These are phyloP conservation scores for Ascocoryne sarcoides DNA, from an alignment of 2,329 filamentous ascomycete species.

Conservation along the genomic window DNA sequence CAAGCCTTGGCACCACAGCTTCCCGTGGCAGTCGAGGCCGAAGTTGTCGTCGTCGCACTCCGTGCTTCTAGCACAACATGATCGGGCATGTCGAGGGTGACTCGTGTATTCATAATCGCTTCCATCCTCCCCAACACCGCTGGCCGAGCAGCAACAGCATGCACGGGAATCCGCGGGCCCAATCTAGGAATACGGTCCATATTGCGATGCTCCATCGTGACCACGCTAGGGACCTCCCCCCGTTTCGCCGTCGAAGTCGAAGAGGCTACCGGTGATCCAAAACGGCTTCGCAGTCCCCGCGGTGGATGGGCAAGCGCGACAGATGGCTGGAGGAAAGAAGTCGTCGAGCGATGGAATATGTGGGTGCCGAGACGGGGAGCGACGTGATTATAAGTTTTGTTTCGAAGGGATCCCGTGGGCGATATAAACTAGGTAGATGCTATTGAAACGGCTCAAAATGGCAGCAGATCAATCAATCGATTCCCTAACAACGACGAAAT, in stretches of 20 bases:
- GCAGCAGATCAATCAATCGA: neutral
- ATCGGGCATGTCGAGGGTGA: slow-evolving; percentile 15
- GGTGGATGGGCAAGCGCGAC: neutral
- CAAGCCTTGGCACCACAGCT: slow-evolving; percentile 38
- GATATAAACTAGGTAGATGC: too few species aligned
- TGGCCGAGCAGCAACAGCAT: neutral
- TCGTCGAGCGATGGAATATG: neutral
- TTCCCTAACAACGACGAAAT: slow-evolving; percentile 6
- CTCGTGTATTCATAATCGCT: slow-evolving; percentile 11
- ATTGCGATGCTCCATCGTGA: slow-evolving; percentile 17
- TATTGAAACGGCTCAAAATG: slow-evolving; percentile 22
- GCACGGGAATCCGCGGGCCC: slow-evolving; percentile 17
- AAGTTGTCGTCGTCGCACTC: slow-evolving; percentile 13
- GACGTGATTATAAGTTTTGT: slow-evolving; percentile 12
- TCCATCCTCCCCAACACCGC: slow-evolving; percentile 18
- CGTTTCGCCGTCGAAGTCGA: neutral
- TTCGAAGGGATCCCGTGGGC: slow-evolving; percentile 15
- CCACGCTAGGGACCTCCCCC: too few species aligned
- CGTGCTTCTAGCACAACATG: slow-evolving; percentile 17
- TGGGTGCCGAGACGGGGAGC: slow-evolving; percentile 1
- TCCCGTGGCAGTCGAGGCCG: slow-evolving; percentile 18
- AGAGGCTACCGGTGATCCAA: neutral
- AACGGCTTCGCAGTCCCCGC: neutral
- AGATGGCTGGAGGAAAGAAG: neutral
- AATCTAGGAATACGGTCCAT: slow-evolving; percentile 18